Evolutionary conservation across 371 early-diverging fungal genomes (phyloP).

Genomic region (Circinella minor): DNA sequence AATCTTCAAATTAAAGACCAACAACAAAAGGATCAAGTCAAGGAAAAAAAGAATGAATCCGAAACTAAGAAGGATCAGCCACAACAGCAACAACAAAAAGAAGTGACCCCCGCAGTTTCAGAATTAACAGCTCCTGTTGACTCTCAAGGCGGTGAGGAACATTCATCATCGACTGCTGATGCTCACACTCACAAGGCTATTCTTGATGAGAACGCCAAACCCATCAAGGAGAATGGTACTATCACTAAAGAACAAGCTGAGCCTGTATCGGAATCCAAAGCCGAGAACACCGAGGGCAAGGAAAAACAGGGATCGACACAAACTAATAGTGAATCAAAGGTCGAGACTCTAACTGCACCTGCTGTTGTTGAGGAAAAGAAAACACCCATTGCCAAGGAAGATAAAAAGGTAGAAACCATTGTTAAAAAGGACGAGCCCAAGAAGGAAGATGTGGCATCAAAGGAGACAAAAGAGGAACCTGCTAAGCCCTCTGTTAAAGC

Average conservation of each 20-base stretch:
- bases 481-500: too few species aligned
- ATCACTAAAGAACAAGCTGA: background rate
- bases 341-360: constrained; percentile 4
- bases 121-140: constrained; percentile 10
- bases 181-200: constrained; percentile 3
- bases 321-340: background rate
- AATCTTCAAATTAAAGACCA: background rate
- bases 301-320: background rate
- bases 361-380: constrained; percentile 16
- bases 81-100: background rate
- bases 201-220: background rate
- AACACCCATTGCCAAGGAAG: background rate
- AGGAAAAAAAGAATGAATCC: background rate
- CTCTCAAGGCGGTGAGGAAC: background rate
- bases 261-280: constrained; percentile 12
- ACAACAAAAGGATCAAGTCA: background rate
- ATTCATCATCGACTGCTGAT: background rate
- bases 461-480: background rate
- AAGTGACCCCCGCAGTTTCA: background rate
- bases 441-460: background rate
- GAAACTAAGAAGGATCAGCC: constrained; percentile 1
- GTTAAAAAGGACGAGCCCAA: background rate
- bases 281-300: background rate
- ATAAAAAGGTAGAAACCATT: background rate
- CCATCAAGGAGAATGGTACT: constrained; percentile 5